Percentiles rank a stretch among this genome's conserved stretches.
phyloP scores from a whole-genome alignment of 1,139 yeast genomes.

The Debaryomyces robertsiae region DNA sequence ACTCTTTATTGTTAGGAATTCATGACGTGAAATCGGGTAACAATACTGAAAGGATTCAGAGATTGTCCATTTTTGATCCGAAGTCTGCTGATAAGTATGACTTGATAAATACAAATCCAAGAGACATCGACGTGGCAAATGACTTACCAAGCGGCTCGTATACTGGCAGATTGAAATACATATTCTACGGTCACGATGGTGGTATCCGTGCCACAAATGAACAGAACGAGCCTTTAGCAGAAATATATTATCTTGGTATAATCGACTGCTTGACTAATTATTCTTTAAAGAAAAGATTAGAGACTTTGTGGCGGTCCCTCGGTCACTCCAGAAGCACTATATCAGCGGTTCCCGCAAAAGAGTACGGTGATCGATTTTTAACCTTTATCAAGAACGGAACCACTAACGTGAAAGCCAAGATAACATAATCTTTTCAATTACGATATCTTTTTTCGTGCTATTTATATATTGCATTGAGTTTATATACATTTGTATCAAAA shows the following conservation, averaged over 20 bases:
- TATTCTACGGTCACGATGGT: conserved; percentile 81
- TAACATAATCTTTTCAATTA: not conserved
- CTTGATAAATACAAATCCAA: conserved; percentile 50
- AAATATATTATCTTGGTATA: conserved; percentile 87
- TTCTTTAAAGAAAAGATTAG: conserved; percentile 72
- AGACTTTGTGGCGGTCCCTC: conserved; percentile 82
- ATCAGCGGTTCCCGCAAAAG: conserved; percentile 87
- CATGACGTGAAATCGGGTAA: conserved; percentile 72
- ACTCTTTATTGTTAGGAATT: conserved; percentile 83
- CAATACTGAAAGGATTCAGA: conserved; percentile 37
- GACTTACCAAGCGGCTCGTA: conserved; percentile 51
- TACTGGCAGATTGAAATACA: conserved; percentile 53
- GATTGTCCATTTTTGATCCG: conserved; percentile 53
- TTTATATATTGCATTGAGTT: conserved; percentile 2
- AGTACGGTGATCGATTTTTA: conserved; percentile 86
- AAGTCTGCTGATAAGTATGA: conserved; percentile 42
- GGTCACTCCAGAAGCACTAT: conserved; percentile 69
- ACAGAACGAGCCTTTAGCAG: conserved; percentile 60
- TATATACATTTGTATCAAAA: conserved; percentile 2
- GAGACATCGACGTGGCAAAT: conserved; percentile 40
- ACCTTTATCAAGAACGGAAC: conserved; percentile 60
- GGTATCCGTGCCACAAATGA: conserved; percentile 80
- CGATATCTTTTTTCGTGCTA: not conserved
- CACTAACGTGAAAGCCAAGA: conserved; percentile 14
- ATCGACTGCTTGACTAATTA: conserved; percentile 93